phyloP scores from a whole-genome alignment of 2,329 filamentous ascomycete genomes.

The Calonectria multiphialidica region DNA sequence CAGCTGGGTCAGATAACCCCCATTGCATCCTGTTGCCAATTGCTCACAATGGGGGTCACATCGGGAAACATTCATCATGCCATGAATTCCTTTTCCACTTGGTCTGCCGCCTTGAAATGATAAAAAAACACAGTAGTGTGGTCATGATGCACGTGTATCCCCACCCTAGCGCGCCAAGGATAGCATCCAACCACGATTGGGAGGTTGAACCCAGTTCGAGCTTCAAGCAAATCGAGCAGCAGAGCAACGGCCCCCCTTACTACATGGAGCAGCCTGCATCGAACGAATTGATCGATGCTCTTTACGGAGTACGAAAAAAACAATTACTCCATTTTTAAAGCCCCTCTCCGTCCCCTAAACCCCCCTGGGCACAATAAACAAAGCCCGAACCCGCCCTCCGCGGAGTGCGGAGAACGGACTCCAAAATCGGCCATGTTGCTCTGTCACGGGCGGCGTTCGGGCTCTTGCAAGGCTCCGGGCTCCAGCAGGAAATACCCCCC shows the following conservation, averaged over 20 bases:
- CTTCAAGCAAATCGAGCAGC: not conserved
- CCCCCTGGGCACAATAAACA: not conserved
- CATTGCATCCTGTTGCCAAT: no score
- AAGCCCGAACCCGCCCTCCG: constrained; percentile 18
- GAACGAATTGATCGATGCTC: constrained; percentile 3
- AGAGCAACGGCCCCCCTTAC: not conserved
- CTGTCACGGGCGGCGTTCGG: constrained; percentile 42
- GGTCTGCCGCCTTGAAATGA: not conserved
- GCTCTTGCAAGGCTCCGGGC: constrained; percentile 42
- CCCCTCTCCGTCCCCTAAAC: not conserved
- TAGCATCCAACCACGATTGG: not conserved
- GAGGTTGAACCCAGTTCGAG: not conserved
- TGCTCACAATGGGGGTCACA: no score
- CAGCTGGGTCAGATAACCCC: no score
- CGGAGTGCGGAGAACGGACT: constrained; percentile 39
- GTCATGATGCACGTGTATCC: not conserved
- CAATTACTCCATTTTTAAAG: not conserved
- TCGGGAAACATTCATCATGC: not conserved
- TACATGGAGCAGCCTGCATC: not conserved
- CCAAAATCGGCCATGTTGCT: not conserved
- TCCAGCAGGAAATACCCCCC: not conserved
- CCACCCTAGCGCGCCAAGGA: not conserved
- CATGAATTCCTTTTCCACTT: not conserved
- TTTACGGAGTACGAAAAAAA: constrained; percentile 14
- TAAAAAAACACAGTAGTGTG: not conserved